Evolutionary conservation across 768 basidiomycete genomes (phyloP), one percentile per base, ranked within the genome.

Genomic region (Cystobasidium tubakii): DNA sequence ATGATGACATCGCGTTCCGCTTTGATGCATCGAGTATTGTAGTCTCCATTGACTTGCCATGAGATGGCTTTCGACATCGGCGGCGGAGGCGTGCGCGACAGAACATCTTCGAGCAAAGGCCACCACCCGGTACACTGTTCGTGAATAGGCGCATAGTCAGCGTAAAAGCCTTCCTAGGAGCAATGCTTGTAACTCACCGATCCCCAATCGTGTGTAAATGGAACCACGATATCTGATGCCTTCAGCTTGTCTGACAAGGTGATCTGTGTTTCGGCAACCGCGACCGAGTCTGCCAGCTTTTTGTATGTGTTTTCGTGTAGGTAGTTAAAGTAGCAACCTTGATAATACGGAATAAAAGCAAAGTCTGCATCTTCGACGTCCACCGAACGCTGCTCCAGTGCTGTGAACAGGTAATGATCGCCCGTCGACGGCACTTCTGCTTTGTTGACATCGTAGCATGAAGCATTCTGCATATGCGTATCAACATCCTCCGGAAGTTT

Each of bases 131-230:
- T 77, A 70, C 78, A 79, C 23, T 73, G 29, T 1, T 12, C 6
- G 54, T 7, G 15, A 12, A 31, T 4, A 53, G 34, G 36, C 53
- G 31, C 23, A n/a, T 36, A 65, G 7, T 39, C 17, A 65, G 34
- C 31, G 54, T 7, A 62, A 1, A 33, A 60, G 54, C 34, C 12
- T 17, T 9, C 53, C 27, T 1, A 46, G 54, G 13, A 13, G 27
- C 27, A 1, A 71, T 23, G 33, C 10, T 7, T 12, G 31, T 34
- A 3, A 54, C 69, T 23, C 39, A 71, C 69, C 19, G 75, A 75
- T 0, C 78, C 78, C 63, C 73, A 79, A 74, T 79, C 78, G 66
- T 79, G 77, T 19, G 76, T 76, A 71, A 79, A 77, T n/a, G 78
- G 78, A 50, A 79, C 44, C 33, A 76, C 76, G 55, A 79, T 70